Evolutionary conservation across 176 grass and related monocot genomes (phyloP).

Genomic region (Raddia distichophylla): DNA sequence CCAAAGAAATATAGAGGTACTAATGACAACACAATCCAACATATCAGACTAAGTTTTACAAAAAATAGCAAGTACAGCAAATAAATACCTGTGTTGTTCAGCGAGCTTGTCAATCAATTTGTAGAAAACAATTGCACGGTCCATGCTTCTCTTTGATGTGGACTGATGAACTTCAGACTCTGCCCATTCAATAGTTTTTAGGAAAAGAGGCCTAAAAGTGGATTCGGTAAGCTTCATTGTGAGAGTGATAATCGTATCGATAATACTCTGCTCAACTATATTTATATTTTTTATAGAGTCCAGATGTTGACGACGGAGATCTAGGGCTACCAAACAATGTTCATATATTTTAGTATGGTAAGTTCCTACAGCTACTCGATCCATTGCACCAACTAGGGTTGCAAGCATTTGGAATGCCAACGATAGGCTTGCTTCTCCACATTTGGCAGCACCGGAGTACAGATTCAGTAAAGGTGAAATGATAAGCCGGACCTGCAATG

Average conservation of each 20-base stretch:
- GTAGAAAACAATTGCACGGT: constrained; percentile 80
- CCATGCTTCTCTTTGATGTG: constrained; percentile 60
- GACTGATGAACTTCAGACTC: constrained; percentile 69
- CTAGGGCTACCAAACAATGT: constrained; percentile 77
- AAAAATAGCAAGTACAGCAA: constrained; percentile 8
- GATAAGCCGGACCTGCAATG: constrained; percentile 77
- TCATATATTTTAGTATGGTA: constrained; percentile 87
- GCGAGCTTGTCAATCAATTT: constrained; percentile 78
- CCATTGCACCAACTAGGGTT: constrained; percentile 72
- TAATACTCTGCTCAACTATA: constrained; percentile 75
- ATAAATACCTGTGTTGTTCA: constrained; percentile 71
- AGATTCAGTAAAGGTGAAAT: constrained; percentile 69
- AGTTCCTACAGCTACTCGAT: constrained; percentile 70
- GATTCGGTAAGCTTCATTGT: constrained; percentile 90
- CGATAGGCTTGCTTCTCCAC: constrained; percentile 71
- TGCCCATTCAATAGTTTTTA: constrained; percentile 80
- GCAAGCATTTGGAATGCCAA: constrained; percentile 78
- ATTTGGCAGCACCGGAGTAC: constrained; percentile 63
- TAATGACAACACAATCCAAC: no score
- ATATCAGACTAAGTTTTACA: neutral
- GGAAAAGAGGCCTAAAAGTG: constrained; percentile 92
- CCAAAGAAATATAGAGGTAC: neutral
- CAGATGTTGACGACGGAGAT: constrained; percentile 69
- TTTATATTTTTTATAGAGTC: constrained; percentile 69
- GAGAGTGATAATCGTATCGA: constrained; percentile 65